Evolutionary conservation across 2,329 filamentous ascomycete species (phyloP).

Genomic region (Aspergillus uvarum): DNA sequence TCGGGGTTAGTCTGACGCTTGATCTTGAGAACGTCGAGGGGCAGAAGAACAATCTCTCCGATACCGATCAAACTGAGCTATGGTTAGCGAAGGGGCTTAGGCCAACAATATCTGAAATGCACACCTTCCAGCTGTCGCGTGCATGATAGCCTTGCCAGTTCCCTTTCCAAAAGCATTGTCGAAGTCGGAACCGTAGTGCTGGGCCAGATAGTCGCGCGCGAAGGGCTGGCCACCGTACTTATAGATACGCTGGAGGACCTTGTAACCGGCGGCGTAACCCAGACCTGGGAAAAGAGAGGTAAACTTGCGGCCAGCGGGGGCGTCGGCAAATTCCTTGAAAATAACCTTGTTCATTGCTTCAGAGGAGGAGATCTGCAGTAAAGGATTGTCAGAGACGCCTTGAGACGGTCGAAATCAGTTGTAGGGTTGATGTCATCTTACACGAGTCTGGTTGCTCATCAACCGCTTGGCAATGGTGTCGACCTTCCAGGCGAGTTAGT

Average conservation of each 20-base stretch:
- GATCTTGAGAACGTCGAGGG: slow-evolving; percentile 97
- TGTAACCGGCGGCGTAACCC: slow-evolving; percentile 96
- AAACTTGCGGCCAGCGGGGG: slow-evolving; percentile 73
- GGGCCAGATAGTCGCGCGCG: slow-evolving; percentile 80
- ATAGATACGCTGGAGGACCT: slow-evolving; percentile 94
- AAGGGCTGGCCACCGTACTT: slow-evolving; percentile 98
- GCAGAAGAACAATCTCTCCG: slow-evolving; percentile 92
- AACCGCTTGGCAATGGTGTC: slow-evolving; percentile 98
- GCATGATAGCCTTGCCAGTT: slow-evolving; percentile 96
- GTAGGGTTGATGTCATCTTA: slow-evolving; percentile 37
- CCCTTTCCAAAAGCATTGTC: slow-evolving; percentile 91
- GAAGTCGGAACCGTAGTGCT: slow-evolving; percentile 78
- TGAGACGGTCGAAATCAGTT: not conserved
- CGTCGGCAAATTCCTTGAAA: slow-evolving; percentile 83
- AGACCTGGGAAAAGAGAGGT: slow-evolving; percentile 94
- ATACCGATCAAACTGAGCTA: slow-evolving; percentile 79
- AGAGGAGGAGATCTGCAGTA: slow-evolving; percentile 53
- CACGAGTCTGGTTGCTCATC: slow-evolving; percentile 93
- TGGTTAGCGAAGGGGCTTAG: not conserved
- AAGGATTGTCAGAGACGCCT: slow-evolving; percentile 18
- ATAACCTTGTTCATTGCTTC: slow-evolving; percentile 82
- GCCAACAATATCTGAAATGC: slow-evolving; percentile 15
- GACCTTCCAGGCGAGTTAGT: slow-evolving; percentile 58
- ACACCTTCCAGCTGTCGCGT: slow-evolving; percentile 89
- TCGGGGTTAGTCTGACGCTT: slow-evolving; percentile 99